Conservation (phyloP, 1,139 yeast species). For the Trichomonascaceae sp. region DNA sequence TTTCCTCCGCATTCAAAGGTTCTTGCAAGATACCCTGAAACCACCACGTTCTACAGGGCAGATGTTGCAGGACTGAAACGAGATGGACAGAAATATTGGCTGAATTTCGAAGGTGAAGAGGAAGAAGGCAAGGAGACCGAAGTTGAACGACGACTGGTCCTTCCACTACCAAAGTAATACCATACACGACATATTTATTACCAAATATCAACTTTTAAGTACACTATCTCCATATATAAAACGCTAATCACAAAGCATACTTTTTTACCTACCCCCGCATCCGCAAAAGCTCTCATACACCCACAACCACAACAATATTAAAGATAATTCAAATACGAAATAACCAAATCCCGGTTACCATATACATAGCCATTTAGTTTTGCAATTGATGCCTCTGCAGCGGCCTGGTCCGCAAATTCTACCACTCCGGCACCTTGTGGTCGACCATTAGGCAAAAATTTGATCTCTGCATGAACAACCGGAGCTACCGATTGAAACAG, state of each 20-base stretch:
- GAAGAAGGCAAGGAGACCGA: conserved; percentile 95
- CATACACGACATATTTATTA: background rate
- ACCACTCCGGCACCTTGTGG: conserved; percentile 84
- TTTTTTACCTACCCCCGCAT: background rate
- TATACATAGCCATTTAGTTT: conserved; percentile 74
- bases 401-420: conserved; percentile 59
- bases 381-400: conserved; percentile 68
- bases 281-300: conserved; percentile 14
- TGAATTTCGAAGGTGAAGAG: conserved; percentile 94
- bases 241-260: background rate
- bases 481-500: conserved; percentile 81
- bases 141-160: conserved; percentile 75
- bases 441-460: conserved; percentile 56
- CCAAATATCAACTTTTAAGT: background rate
- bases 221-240: background rate
- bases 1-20: conserved; percentile 78
- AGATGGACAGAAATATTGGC: conserved; percentile 65
- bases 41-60: conserved; percentile 95
- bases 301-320: conserved; percentile 13
- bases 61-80: conserved; percentile 75
- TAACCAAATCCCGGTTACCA: conserved; percentile 68
- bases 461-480: conserved; percentile 73
- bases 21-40: conserved; percentile 92
- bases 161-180: conserved; percentile 40
- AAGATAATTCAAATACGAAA: conserved; percentile 47